Evolutionary conservation across 2,329 filamentous ascomycete genomes (phyloP).

Genomic region (Fusarium cyanostomum): DNA sequence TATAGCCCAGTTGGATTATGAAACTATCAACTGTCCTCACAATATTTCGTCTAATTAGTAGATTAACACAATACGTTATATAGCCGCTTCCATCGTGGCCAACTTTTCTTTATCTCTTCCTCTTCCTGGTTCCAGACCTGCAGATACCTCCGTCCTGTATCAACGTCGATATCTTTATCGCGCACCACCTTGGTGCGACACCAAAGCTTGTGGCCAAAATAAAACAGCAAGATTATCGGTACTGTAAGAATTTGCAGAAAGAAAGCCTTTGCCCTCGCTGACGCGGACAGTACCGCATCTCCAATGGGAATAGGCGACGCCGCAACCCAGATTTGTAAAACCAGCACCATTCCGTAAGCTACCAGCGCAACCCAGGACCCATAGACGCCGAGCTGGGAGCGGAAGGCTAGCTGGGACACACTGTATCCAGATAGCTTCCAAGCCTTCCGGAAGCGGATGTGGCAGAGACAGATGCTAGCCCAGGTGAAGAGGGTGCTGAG

Average conservation of each 20-base stretch:
- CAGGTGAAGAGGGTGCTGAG: conserved; percentile 80
- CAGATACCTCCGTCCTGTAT: conserved; percentile 84
- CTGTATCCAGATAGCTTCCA: conserved; percentile 75
- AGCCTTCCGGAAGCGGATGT: conserved; percentile 86
- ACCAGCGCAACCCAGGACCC: conserved; percentile 85
- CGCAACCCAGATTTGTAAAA: conserved; percentile 88
- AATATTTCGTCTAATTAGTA: not conserved
- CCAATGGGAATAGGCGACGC: conserved; percentile 70
- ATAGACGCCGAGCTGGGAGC: conserved; percentile 77
- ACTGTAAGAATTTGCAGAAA: conserved; percentile 76
- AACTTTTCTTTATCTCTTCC: conserved; percentile 72
- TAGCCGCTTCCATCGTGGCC: conserved; percentile 78
- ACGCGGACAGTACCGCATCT: not conserved
- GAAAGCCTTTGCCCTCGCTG: conserved; percentile 67
- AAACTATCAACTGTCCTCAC: too few species aligned
- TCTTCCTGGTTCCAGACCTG: conserved; percentile 83
- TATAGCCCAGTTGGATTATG: too few species aligned
- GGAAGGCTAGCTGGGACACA: conserved; percentile 81
- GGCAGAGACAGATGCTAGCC: conserved; percentile 83
- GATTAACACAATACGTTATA: conserved; percentile 76
- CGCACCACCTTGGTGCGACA: conserved; percentile 74
- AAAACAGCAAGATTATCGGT: conserved; percentile 74
- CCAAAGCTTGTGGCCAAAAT: conserved; percentile 78
- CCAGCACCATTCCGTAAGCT: conserved; percentile 79
- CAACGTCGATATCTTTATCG: conserved; percentile 80